phyloP scores from a whole-genome alignment of 2,329 filamentous ascomycete species.

The Rhytidhysteron rufulum region DNA sequence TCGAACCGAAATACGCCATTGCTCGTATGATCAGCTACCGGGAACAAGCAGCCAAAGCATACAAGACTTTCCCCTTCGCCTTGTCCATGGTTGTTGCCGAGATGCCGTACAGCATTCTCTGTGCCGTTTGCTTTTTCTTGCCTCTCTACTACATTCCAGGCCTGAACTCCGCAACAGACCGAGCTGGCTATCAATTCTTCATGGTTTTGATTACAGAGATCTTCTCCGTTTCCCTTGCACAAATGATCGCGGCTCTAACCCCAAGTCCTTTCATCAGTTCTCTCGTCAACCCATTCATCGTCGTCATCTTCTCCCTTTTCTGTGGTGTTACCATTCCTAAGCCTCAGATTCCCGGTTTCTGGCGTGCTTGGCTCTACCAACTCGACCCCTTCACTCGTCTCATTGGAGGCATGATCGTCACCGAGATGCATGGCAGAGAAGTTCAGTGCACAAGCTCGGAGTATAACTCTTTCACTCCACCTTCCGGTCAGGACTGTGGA shows the following conservation, averaged over 20 bases:
- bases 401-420: slow-evolving; percentile 75
- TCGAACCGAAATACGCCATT: slow-evolving; percentile 79
- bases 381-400: slow-evolving; percentile 80
- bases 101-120: slow-evolving; percentile 78
- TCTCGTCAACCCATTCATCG: slow-evolving; percentile 76
- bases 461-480: slow-evolving; percentile 65
- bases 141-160: slow-evolving; percentile 83
- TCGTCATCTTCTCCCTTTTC: slow-evolving; percentile 80
- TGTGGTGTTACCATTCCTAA: slow-evolving; percentile 81
- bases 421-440: slow-evolving; percentile 63
- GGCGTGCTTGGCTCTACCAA: slow-evolving; percentile 76
- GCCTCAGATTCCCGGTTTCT: slow-evolving; percentile 73
- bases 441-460: slow-evolving; percentile 62
- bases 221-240: slow-evolving; percentile 77
- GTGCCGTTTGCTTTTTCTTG: slow-evolving; percentile 75
- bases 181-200: slow-evolving; percentile 83
- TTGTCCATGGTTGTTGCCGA: slow-evolving; percentile 76
- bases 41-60: slow-evolving; percentile 81
- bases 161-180: slow-evolving; percentile 57
- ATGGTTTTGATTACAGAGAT: slow-evolving; percentile 80
- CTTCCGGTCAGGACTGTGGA: slow-evolving; percentile 63
- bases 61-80: slow-evolving; percentile 75
- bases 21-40: slow-evolving; percentile 80
- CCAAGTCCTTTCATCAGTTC: slow-evolving; percentile 75
- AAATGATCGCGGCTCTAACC: slow-evolving; percentile 69